A percentile compares a stretch with the other conserved stretches of the same genome.
These are phyloP conservation scores for Verticillium tricorpus DNA, from an alignment of 2,329 filamentous ascomycete genomes.

Conservation along the genomic window DNA sequence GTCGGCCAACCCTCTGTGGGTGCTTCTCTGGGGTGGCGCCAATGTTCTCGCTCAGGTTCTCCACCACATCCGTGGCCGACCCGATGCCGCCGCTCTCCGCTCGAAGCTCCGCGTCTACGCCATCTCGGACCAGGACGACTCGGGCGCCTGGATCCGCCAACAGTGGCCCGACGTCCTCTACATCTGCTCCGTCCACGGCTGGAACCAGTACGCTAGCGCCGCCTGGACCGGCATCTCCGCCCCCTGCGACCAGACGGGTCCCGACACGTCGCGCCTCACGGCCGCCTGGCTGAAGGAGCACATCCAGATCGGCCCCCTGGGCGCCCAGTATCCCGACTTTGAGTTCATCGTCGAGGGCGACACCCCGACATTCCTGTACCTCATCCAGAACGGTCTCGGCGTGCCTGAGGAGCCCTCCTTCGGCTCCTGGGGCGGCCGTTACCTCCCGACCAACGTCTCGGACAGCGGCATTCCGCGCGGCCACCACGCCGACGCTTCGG, in stretches of 20 bases:
- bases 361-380: conserved; percentile 44
- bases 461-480: conserved; percentile 7
- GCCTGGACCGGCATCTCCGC: conserved; percentile 50
- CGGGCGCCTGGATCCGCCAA: conserved; percentile 49
- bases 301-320: conserved; percentile 44
- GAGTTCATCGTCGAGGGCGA: conserved; percentile 50
- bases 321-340: conserved; percentile 38
- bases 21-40: conserved; percentile 48
- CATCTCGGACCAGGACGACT: conserved; percentile 57
- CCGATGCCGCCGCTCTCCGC: conserved; percentile 29
- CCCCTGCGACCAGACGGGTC: conserved; percentile 36
- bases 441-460: conserved; percentile 27
- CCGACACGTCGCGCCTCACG: conserved; percentile 41
- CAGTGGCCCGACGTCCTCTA: conserved; percentile 52
- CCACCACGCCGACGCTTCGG: conserved; percentile 25
- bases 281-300: conserved; percentile 48
- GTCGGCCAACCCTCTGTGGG: conserved; percentile 39
- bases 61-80: conserved; percentile 26
- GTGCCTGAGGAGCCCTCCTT: conserved; percentile 39
- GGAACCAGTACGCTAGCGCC: conserved; percentile 49
- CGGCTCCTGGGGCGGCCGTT: conserved; percentile 46
- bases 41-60: conserved; percentile 48
- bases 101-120: conserved; percentile 45
- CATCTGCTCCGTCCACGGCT: conserved; percentile 51
- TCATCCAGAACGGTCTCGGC: conserved; percentile 42